Base-by-base conservation (phyloP, 805 yeast genomes). In the Spathaspora sp. region DNA sequence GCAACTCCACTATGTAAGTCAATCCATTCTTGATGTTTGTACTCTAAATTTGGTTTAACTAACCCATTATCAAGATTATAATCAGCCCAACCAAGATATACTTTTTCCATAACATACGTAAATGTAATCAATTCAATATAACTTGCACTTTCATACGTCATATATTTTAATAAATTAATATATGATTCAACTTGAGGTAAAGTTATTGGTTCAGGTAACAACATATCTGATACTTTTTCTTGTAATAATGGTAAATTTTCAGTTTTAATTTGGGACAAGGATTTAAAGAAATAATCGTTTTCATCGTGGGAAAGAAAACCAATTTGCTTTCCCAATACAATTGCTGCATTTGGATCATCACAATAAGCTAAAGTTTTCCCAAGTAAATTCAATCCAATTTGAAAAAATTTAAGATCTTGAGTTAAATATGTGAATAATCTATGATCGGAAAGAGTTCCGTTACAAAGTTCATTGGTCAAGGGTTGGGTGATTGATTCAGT, bases 81-180 rank as follows among this genome's bases (percentile, higher is more conserved):
- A 31, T 75, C 70, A 1, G 82, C 83, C 85, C 85, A 81, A 20
- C 73, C 75, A 44, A 77, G 66, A 57, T 80, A 81, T 0, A 78
- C 78, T 42, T 70, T 68, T 55, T 80, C 85, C 75, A 79, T 76
- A 18, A 72, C 68, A 63, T 73, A 80, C 42, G 70, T 51, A 35
- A 68, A 68, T 1, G 82, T 77, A 40, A 79, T 65, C 20, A 77
- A 49, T 55, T 77, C 75, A 3, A 69, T 65, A 53, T 79, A 80
- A 0, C 68, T 60, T 5, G 55, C 49, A 17, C 65, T 59, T 3
- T 60, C 55, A 8, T 62, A 51, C 4, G 61, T 61, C 51, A 76
- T 60, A 11, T 66, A 55, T 3, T 61, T 58, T 53, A 80, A 55
- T 31, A 61, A 68, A 1, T 64, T 61, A 12, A 76, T 56, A 52